Evolutionary conservation across 208 protist species (phyloP).

Genomic region (Jaenimonas drosophilae): DNA sequence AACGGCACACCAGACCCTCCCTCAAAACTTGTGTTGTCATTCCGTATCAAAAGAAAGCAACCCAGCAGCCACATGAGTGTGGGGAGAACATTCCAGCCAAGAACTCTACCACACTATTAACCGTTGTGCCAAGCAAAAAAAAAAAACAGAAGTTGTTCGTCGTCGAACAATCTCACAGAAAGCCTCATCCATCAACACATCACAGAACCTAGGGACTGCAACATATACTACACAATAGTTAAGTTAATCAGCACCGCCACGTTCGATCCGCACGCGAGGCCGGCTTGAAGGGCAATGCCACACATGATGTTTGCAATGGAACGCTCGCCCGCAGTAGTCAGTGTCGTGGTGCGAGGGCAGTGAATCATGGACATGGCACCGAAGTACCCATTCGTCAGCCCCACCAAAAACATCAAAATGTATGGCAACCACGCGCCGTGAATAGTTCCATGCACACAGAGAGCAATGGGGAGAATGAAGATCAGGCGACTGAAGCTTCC

Average conservation of each 20-base stretch:
- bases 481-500: slow-evolving; percentile 13
- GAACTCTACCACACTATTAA: no score
- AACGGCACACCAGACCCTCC: no score
- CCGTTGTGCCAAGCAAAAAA: no score
- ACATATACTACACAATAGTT: neutral
- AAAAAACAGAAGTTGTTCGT: no score
- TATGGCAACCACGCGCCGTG: slow-evolving; percentile 7
- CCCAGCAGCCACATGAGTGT: no score
- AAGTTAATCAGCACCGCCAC: slow-evolving; percentile 13
- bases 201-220: no score
- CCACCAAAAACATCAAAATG: slow-evolving; percentile 18
- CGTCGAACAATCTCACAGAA: no score
- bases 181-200: no score
- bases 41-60: no score
- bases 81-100: no score
- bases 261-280: slow-evolving; percentile 12
- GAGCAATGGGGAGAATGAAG: slow-evolving; percentile 14
- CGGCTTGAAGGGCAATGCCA: slow-evolving; percentile 8
- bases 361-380: slow-evolving; percentile 36
- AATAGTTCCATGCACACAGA: slow-evolving; percentile 22
- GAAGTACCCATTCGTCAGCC: slow-evolving; percentile 41
- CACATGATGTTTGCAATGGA: slow-evolving; percentile 13
- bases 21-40: no score
- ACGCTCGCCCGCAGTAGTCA: slow-evolving; percentile 20
- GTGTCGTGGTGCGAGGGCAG: slow-evolving; percentile 7